Evolutionary conservation across 306 rosid species (phyloP).

Genomic region (Ceratonia siliqua): DNA sequence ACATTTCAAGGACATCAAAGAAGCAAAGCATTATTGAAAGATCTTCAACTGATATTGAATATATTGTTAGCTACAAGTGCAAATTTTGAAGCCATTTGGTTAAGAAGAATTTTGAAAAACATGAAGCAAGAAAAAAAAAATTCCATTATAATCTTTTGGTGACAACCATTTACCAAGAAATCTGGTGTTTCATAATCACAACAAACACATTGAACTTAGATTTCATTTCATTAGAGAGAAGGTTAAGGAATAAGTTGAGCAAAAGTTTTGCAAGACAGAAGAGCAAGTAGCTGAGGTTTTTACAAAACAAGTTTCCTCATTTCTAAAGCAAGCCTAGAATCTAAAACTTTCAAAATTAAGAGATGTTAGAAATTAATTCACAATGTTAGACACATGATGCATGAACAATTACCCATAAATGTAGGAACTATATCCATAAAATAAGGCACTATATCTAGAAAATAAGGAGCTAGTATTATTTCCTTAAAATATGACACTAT

Average conservation of each 20-base stretch:
- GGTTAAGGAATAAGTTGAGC: background rate
- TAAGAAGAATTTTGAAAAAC: background rate
- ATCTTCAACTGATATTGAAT: background rate
- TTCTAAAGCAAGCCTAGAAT: no score
- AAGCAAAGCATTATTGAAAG: background rate
- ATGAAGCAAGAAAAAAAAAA: background rate
- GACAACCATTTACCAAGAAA: background rate
- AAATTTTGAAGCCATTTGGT: background rate
- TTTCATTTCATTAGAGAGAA: background rate
- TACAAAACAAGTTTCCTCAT: no score
- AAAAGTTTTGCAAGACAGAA: background rate
- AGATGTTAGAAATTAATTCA: no score
- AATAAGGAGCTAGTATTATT: no score
- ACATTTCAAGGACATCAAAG: background rate
- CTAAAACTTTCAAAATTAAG: no score
- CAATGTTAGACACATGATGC: no score
- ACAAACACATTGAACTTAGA: background rate
- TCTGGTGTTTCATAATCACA: background rate
- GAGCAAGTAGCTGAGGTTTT: background rate
- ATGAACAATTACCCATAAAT: no score
- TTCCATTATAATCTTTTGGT: background rate
- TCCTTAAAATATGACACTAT: no score
- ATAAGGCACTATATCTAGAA: no score
- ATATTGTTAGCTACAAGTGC: background rate
- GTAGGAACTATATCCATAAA: no score